phyloP scores from a whole-genome alignment of 2,329 filamentous ascomycete genomes.

The Aspergillus ochraceoroseus region DNA sequence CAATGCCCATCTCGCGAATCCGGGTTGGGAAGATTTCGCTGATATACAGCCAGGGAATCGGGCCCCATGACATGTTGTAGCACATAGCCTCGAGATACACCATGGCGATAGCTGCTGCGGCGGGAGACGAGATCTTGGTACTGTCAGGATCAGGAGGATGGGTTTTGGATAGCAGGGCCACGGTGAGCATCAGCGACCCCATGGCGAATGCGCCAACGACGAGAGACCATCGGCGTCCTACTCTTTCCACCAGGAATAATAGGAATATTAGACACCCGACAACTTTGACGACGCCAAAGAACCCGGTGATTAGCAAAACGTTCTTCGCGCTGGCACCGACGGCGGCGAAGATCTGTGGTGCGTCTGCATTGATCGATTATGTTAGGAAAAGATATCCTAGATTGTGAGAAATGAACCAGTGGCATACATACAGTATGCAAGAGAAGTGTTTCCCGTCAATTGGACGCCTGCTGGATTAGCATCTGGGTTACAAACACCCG shows the following conservation, averaged over 20 bases:
- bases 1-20: constrained; percentile 57
- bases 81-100: constrained; percentile 38
- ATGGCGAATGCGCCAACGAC: constrained; percentile 48
- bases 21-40: constrained; percentile 50
- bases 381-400: not conserved
- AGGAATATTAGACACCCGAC: constrained; percentile 47
- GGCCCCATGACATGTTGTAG: no score
- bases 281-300: constrained; percentile 52
- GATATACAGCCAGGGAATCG: constrained; percentile 54
- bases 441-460: constrained; percentile 49
- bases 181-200: constrained; percentile 50
- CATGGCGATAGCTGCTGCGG: constrained; percentile 49
- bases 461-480: constrained; percentile 28
- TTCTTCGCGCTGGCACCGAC: constrained; percentile 44
- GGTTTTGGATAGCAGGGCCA: constrained; percentile 44
- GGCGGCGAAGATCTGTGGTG: constrained; percentile 50
- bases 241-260: constrained; percentile 48
- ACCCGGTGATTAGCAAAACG: constrained; percentile 47
- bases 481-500: not conserved
- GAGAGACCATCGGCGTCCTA: constrained; percentile 49
- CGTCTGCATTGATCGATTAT: constrained; percentile 21
- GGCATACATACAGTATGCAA: constrained; percentile 38
- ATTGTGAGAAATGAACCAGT: no score
- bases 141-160: constrained; percentile 38
- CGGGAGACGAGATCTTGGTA: constrained; percentile 27